A percentile compares a stretch with the other conserved stretches of the same genome.
These are phyloP conservation scores for Penicillium sp. DNA, from an alignment of 2,329 filamentous ascomycete species.

Conservation along the genomic window DNA sequence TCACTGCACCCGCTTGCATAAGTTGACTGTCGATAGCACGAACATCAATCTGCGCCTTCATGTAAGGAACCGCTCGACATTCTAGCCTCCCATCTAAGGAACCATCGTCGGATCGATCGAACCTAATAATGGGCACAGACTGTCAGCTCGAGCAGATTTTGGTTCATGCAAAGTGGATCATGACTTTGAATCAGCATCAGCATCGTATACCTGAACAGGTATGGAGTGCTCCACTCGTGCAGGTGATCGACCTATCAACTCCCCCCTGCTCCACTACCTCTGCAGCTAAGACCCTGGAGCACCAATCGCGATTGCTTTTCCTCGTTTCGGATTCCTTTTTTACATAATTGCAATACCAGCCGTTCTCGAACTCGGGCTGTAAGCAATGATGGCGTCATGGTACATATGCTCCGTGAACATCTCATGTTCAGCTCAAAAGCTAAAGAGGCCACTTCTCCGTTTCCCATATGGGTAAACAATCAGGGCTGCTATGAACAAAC, in stretches of 20 bases:
- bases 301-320: neutral
- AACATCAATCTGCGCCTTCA: too few relatives aligned
- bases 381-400: too few relatives aligned
- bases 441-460: conserved; percentile 42
- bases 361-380: neutral
- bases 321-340: neutral
- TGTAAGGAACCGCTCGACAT: too few relatives aligned
- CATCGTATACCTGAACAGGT: neutral
- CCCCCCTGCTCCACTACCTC: neutral
- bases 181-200: neutral
- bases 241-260: neutral
- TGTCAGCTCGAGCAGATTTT: neutral
- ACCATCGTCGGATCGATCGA: neutral
- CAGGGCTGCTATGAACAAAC: conserved; percentile 42
- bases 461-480: conserved; percentile 45
- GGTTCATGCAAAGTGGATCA: neutral
- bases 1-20: neutral
- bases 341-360: neutral
- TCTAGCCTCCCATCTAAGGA: too few relatives aligned
- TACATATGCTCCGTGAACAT: too few relatives aligned
- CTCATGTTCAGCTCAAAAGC: conserved; percentile 23
- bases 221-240: neutral
- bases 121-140: neutral
- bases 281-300: neutral
- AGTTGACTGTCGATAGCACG: too few relatives aligned